These are phyloP conservation scores for Boletus sensibilis DNA, from an alignment of 768 basidiomycete species.

Conservation along the genomic window DNA sequence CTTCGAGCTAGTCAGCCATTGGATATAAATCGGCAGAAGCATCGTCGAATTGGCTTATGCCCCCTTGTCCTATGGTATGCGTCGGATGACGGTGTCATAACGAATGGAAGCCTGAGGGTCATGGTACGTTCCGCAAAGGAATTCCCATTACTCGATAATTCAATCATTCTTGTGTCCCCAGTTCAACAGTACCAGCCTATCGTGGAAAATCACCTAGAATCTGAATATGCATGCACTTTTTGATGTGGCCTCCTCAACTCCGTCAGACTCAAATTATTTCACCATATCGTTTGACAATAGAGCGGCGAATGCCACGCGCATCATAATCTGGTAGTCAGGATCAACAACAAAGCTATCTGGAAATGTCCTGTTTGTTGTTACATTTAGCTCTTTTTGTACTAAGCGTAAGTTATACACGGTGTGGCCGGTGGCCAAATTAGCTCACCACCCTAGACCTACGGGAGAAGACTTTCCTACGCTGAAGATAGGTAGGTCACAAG, in stretches of 20 bases:
- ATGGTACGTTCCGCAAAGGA: conserved; percentile 7
- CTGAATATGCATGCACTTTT: background rate
- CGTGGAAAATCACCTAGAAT: conserved; percentile 8
- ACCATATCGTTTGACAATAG: conserved; percentile 3
- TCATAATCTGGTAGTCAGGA: background rate
- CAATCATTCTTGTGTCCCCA: background rate
- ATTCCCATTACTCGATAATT: background rate
- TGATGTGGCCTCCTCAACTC: background rate
- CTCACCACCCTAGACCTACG: conserved; percentile 1
- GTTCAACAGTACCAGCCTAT: conserved; percentile 2
- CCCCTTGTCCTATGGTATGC: background rate
- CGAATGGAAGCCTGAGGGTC: background rate
- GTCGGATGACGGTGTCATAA: background rate
- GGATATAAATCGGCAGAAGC: background rate
- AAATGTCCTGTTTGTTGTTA: background rate
- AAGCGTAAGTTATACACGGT: background rate
- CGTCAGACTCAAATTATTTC: background rate
- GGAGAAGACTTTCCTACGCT: conserved; percentile 1
- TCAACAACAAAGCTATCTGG: background rate
- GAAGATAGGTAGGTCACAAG: conserved; percentile 15
- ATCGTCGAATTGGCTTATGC: background rate
- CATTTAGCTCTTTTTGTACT: background rate
- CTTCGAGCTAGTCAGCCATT: conserved; percentile 6
- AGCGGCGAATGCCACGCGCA: conserved; percentile 5
- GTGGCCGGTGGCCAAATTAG: conserved; percentile 23